A percentile compares a stretch with the other conserved stretches of the same genome.
Evolutionary conservation across 345 rosid species (phyloP).

Genomic region (Lenwebbia sp.): DNA sequence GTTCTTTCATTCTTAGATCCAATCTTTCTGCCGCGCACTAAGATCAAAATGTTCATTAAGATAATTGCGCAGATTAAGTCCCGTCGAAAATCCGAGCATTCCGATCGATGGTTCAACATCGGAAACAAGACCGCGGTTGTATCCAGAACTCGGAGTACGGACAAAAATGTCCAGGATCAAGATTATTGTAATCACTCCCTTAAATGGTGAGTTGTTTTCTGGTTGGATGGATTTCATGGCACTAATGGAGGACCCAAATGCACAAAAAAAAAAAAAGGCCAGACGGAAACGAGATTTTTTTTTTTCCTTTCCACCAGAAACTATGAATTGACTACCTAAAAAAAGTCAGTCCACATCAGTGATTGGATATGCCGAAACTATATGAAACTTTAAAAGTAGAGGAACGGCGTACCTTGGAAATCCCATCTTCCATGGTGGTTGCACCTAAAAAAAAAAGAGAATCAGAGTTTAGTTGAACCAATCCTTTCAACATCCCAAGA

Average conservation of each 20-base stretch:
- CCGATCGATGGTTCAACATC: too few relatives aligned
- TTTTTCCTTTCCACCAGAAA: not conserved
- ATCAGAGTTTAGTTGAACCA: not conserved
- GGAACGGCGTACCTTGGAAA: not conserved
- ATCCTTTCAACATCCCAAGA: not conserved
- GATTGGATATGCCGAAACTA: not conserved
- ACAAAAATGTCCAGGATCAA: not conserved
- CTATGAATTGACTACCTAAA: not conserved
- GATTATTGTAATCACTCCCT: not conserved
- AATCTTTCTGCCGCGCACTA: not conserved
- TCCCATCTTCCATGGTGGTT: not conserved
- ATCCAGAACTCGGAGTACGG: not conserved
- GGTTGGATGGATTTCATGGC: not conserved
- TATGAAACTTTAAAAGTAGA: not conserved
- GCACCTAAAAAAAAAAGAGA: not conserved
- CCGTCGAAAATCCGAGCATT: fast-evolving
- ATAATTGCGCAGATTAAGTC: not conserved
- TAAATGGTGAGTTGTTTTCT: not conserved
- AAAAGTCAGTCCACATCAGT: not conserved
- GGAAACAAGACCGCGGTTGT: not conserved
- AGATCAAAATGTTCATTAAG: not conserved
- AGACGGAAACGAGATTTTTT: not conserved
- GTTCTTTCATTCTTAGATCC: not conserved
- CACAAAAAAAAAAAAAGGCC: too few relatives aligned
- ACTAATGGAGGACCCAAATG: not conserved